Conservation (phyloP, 306 rosid species). For the Pueraria montana region DNA sequence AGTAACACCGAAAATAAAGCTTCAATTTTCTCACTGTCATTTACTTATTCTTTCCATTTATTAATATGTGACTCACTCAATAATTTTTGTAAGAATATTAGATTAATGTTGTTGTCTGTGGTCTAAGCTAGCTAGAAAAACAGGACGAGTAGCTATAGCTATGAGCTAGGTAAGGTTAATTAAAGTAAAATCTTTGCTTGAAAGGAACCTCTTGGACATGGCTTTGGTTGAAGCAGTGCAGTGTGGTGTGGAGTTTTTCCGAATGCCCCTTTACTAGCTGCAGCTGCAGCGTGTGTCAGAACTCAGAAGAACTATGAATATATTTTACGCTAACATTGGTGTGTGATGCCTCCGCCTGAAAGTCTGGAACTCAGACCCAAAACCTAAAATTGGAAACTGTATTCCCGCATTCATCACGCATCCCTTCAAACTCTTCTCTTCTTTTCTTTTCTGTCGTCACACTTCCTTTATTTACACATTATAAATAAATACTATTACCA, state of each 20-base stretch:
- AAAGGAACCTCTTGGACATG: constrained; percentile 52
- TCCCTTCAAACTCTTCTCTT: background rate
- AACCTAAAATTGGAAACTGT: background rate
- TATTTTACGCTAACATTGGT: constrained; percentile 35
- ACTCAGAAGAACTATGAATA: constrained; percentile 24
- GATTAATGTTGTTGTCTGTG: too few relatives aligned
- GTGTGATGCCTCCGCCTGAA: background rate
- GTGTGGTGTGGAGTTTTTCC: background rate
- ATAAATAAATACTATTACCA: too few relatives aligned
- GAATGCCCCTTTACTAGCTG: background rate
- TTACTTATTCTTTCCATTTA: background rate
- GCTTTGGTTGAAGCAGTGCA: constrained; percentile 11
- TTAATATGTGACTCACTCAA: too few relatives aligned
- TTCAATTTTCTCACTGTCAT: background rate
- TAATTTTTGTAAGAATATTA: too few relatives aligned
- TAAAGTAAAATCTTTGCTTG: constrained; percentile 61
- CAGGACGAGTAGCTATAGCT: background rate
- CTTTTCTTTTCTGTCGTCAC: background rate
- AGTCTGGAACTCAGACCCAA: background rate
- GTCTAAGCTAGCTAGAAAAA: too few relatives aligned
- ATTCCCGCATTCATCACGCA: background rate
- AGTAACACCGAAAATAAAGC: background rate
- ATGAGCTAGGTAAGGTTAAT: constrained; percentile 8
- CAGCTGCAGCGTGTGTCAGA: constrained; percentile 43
- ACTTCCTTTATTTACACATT: background rate